Evolutionary conservation across 2,329 filamentous ascomycete genomes (phyloP), one percentile per base, ranked within the genome.

Genomic region (Talaromyces sp.): DNA sequence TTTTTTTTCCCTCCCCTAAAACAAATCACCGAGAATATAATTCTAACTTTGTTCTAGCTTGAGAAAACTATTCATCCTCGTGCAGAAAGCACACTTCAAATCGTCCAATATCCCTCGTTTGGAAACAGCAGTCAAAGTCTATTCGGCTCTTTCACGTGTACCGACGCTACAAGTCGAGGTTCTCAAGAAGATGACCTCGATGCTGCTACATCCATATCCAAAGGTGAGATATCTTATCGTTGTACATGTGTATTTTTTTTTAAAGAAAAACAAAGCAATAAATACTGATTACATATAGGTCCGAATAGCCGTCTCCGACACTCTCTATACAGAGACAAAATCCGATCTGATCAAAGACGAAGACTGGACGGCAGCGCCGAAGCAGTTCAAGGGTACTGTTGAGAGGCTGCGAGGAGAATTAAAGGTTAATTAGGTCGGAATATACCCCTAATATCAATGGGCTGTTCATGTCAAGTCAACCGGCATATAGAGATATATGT

Each of bases 161-260:
- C 74, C 78, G 26, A 77, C 78, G 0, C 75, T 84, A 8, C 75
- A 77, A 9, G 78, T 79, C 60, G 82, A 83, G 21, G 89, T 88
- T 3, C 74, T 86, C 58, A 86, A 83, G 70, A 90, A 92, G 71
- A 77, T 97, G 46, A 83, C 84, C 0, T 86, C 83, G 24, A 84
- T 96, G 79, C 78, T 96, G 64, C 75, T 86, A 60, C 93, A 96
- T 77, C 90, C 91, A 0, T 96, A 91, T 80, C 91, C 93, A 6
- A 84, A 84, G 68, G 86, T 96, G 9, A 58, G 17, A 31, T 7
- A 35, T 14, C 24, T n/a, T 66, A 27, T 9, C 77, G 87, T 68
- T 60, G 10, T 9, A 32, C 5, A 35, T 43, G 35, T 13, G 19
- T 19, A 21, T 10, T 7, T 46, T 26, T 17, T 29, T 55, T 31